Percentiles rank a stretch among this genome's conserved stretches.
These are phyloP conservation scores for Boletus coccyginus DNA, from an alignment of 768 basidiomycete species.

Conservation along the genomic window DNA sequence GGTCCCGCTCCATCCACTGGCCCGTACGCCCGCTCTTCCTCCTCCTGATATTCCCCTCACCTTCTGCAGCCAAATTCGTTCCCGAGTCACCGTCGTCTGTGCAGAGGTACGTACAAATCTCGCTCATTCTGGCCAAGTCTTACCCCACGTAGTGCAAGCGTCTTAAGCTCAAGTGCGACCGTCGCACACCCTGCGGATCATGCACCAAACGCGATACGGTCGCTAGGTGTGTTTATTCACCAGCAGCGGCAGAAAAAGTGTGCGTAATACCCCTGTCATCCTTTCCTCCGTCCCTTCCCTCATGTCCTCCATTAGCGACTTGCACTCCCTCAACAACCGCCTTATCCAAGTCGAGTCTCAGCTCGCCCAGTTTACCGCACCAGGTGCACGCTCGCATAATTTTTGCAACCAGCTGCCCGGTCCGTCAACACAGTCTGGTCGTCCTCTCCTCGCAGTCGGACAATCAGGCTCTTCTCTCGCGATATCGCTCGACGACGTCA, in stretches of 20 bases:
- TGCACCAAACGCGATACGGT: conserved; percentile 80
- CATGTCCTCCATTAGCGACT: conserved; percentile 45
- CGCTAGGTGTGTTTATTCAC: conserved; percentile 69
- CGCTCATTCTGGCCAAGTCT: not conserved
- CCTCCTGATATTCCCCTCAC: conserved; percentile 3
- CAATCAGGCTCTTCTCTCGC: conserved; percentile 46
- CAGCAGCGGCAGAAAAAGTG: conserved; percentile 86
- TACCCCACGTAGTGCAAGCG: conserved; percentile 67
- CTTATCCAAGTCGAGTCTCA: conserved; percentile 66
- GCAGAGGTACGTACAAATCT: conserved; percentile 57
- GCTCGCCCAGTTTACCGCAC: conserved; percentile 45
- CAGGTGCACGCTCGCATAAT: conserved; percentile 25
- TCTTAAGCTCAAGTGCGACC: conserved; percentile 82
- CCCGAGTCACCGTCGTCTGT: conserved; percentile 77
- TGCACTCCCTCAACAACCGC: conserved; percentile 81
- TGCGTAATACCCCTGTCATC: conserved; percentile 33
- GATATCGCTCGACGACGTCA: conserved; percentile 55
- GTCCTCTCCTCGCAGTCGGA: conserved; percentile 38
- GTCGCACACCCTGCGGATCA: conserved; percentile 71
- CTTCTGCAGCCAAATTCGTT: conserved; percentile 58
- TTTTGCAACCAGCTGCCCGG: conserved; percentile 13
- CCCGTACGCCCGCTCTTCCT: conserved; percentile 27
- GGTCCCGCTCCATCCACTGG: conserved; percentile 22
- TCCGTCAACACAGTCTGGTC: conserved; percentile 16
- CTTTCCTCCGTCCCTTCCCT: not conserved